Conservation (phyloP, 2,329 filamentous ascomycete genomes). For the Diaporthe sp. region DNA sequence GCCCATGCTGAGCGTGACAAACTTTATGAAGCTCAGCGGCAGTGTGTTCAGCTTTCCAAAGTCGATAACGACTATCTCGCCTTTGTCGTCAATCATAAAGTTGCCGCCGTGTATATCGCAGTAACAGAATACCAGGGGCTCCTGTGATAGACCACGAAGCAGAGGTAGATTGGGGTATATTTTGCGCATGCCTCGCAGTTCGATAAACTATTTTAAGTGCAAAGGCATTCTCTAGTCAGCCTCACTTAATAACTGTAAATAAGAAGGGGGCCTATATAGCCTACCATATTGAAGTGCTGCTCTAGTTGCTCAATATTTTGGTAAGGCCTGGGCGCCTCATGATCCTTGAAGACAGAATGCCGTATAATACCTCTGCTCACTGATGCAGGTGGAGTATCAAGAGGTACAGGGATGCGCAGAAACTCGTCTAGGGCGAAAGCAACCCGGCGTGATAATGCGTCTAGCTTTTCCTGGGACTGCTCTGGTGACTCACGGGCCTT, state of each 20-base stretch:
- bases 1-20: background rate
- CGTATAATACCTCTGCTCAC: background rate
- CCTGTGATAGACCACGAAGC: background rate
- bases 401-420: constrained; percentile 8
- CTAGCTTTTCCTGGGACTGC: background rate
- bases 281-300: constrained; percentile 25
- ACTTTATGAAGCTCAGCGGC: constrained; percentile 2
- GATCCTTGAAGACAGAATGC: background rate
- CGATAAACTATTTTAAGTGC: background rate
- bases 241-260: background rate
- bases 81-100: background rate
- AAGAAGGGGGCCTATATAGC: background rate
- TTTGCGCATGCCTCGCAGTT: background rate
- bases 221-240: background rate
- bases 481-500: background rate
- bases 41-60: background rate
- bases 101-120: background rate
- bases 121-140: constrained; percentile 12
- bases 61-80: background rate
- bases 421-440: constrained; percentile 4
- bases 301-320: background rate
- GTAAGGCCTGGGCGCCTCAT: constrained; percentile 9
- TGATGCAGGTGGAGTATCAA: constrained; percentile 1
- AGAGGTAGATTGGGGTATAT: background rate
- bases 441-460: background rate